Conservation (phyloP, 768 basidiomycete genomes). For the Russula abietina region DNA sequence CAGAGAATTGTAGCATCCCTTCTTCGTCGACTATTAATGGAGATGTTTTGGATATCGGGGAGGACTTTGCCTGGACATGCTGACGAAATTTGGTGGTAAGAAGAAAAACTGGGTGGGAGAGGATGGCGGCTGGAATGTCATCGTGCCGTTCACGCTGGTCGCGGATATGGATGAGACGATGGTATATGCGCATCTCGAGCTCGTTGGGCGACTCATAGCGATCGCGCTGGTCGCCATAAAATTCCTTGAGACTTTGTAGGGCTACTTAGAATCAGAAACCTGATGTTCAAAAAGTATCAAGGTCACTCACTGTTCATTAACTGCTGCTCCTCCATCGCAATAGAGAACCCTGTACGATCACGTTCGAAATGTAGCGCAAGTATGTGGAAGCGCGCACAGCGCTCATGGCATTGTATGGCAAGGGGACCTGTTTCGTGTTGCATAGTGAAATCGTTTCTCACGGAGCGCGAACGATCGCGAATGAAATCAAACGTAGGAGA, state of each 20-base stretch:
- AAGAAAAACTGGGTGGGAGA: conserved; percentile 69
- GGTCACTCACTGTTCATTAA: conserved; percentile 75
- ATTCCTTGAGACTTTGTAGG: conserved; percentile 86
- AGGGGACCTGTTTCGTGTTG: conserved; percentile 71
- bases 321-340: conserved; percentile 78
- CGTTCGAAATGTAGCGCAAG: conserved; percentile 66
- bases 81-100: conserved; percentile 75
- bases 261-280: conserved; percentile 43
- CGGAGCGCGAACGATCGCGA: conserved; percentile 83
- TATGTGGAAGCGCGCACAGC: conserved; percentile 92
- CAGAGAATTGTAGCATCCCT: conserved; percentile 60
- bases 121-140: conserved; percentile 62
- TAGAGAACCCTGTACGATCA: conserved; percentile 50
- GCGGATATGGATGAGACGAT: conserved; percentile 85
- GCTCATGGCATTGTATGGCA: conserved; percentile 87
- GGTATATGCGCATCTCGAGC: conserved; percentile 94
- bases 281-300: conserved; percentile 1
- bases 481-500: conserved; percentile 73
- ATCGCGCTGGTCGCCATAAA: conserved; percentile 76
- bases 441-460: conserved; percentile 92
- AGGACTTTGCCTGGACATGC: conserved; percentile 74
- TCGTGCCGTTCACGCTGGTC: conserved; percentile 74
- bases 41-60: conserved; percentile 66
- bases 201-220: conserved; percentile 72
- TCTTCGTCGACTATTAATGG: conserved; percentile 54